Percentiles rank a stretch among this genome's conserved stretches.
These are phyloP conservation scores for Colletotrichum tabaci DNA, from an alignment of 2,329 filamentous ascomycete genomes.

Conservation along the genomic window DNA sequence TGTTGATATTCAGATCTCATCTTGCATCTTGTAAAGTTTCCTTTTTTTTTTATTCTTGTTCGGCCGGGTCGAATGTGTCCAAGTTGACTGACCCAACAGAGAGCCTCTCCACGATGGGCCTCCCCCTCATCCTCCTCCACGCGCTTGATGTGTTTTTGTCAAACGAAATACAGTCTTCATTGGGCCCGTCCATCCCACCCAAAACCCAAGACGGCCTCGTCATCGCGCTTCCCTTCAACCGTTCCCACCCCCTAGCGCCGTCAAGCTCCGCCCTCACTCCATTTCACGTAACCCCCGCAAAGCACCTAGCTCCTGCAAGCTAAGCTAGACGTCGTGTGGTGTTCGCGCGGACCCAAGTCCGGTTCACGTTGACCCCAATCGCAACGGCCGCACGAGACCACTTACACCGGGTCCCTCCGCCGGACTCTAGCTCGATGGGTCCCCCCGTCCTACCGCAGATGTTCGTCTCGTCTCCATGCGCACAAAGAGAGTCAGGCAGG, in stretches of 20 bases:
- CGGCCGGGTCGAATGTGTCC: too few relatives aligned
- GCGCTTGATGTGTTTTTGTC: too few relatives aligned
- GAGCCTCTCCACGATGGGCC: too few relatives aligned
- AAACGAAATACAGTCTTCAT: neutral
- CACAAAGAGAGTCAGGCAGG: neutral
- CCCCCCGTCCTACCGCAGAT: neutral
- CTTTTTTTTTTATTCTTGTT: too few relatives aligned
- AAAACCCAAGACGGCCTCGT: neutral
- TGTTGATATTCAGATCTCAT: too few relatives aligned
- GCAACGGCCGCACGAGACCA: conserved; percentile 15
- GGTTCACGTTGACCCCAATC: conserved; percentile 1
- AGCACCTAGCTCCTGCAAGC: neutral
- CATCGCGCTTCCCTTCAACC: neutral
- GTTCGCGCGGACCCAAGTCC: conserved; percentile 19
- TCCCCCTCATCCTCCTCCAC: too few relatives aligned
- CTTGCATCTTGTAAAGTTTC: too few relatives aligned
- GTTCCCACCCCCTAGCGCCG: neutral
- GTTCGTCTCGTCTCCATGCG: neutral
- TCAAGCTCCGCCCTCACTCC: neutral
- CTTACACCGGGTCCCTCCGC: neutral
- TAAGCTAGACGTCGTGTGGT: conserved; percentile 9
- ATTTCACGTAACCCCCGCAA: neutral
- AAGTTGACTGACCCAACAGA: too few relatives aligned
- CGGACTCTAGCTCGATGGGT: too few relatives aligned
- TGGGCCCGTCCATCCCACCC: neutral